Evolutionary conservation across 495 filamentous ascomycete species (phyloP).

Genomic region (Cenococcum geophilum): DNA sequence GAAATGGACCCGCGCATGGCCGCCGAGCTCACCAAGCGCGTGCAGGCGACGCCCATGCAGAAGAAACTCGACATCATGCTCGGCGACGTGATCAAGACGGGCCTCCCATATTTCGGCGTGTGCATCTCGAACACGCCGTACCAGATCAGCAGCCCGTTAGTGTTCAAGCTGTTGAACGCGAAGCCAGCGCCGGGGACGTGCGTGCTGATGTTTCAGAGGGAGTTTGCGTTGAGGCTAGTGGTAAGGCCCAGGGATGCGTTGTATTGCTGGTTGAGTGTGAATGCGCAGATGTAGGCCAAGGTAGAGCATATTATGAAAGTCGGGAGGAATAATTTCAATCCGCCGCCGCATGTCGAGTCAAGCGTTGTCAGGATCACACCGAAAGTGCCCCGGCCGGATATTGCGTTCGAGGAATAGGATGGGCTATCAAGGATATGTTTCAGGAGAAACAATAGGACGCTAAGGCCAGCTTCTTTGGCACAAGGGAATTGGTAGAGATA

Average conservation of each 20-base stretch:
- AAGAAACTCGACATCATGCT: conserved; percentile 80
- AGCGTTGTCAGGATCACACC: conserved; percentile 70
- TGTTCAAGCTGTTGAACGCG: conserved; percentile 82
- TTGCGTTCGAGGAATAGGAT: conserved; percentile 92
- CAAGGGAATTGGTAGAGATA: conserved; percentile 70
- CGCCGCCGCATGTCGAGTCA: conserved; percentile 83
- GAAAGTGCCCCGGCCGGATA: conserved; percentile 73
- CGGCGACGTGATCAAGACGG: conserved; percentile 83
- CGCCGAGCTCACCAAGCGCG: conserved; percentile 89
- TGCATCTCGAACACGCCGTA: conserved; percentile 95
- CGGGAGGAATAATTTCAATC: conserved; percentile 89
- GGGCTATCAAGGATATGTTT: conserved; percentile 81
- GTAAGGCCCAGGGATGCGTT: conserved; percentile 74
- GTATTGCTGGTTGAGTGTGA: conserved; percentile 80
- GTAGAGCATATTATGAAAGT: conserved; percentile 88
- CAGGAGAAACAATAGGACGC: conserved; percentile 68
- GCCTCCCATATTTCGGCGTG: conserved; percentile 81
- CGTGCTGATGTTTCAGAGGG: conserved; percentile 84
- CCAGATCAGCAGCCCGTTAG: conserved; percentile 85
- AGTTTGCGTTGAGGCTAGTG: conserved; percentile 70
- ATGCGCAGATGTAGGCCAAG: conserved; percentile 91
- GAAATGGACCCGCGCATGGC: conserved; percentile 97
- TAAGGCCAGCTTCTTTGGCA: conserved; percentile 72
- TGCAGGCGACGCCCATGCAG: conserved; percentile 71
- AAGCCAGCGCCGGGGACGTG: conserved; percentile 68